Evolutionary conservation across 495 filamentous ascomycete genomes (phyloP).

Genomic region (Xylona heveae): DNA sequence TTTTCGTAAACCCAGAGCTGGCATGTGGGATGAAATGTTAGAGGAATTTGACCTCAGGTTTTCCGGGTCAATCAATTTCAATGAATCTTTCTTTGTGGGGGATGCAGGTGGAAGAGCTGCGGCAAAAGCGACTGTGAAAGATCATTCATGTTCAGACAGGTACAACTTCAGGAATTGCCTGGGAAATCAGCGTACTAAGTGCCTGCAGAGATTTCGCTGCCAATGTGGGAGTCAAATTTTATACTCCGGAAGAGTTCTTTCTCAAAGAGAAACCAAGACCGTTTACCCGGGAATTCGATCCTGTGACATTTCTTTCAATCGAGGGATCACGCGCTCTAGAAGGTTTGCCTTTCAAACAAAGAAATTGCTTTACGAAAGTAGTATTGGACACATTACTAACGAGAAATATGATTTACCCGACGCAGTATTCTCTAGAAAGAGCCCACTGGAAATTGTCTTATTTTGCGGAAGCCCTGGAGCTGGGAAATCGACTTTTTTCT

Average conservation of each 20-base stretch:
- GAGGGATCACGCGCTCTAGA: no score
- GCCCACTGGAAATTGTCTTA: constrained; percentile 52
- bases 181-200: constrained; percentile 6
- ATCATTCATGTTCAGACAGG: constrained; percentile 69
- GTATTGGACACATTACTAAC: no score
- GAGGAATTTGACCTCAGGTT: constrained; percentile 49
- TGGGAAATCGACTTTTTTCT: constrained; percentile 83
- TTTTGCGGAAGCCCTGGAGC: constrained; percentile 76
- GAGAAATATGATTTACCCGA: no score
- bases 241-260: constrained; percentile 86
- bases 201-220: constrained; percentile 46
- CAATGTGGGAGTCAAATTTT: constrained; percentile 60
- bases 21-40: constrained; percentile 77
- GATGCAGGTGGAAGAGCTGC: constrained; percentile 52
- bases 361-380: no score
- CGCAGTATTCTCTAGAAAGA: constrained; percentile 34
- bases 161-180: constrained; percentile 11
- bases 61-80: constrained; percentile 35
- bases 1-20: constrained; percentile 68
- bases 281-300: constrained; percentile 48
- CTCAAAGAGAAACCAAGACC: constrained; percentile 37
- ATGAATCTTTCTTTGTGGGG: constrained; percentile 64
- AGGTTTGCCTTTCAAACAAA: no score
- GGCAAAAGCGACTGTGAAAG: constrained; percentile 19
- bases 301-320: constrained; percentile 30